A percentile compares a stretch with the other conserved stretches of the same genome.
phyloP scores from a whole-genome alignment of 441 rosid species.

The Erodium texanum region DNA sequence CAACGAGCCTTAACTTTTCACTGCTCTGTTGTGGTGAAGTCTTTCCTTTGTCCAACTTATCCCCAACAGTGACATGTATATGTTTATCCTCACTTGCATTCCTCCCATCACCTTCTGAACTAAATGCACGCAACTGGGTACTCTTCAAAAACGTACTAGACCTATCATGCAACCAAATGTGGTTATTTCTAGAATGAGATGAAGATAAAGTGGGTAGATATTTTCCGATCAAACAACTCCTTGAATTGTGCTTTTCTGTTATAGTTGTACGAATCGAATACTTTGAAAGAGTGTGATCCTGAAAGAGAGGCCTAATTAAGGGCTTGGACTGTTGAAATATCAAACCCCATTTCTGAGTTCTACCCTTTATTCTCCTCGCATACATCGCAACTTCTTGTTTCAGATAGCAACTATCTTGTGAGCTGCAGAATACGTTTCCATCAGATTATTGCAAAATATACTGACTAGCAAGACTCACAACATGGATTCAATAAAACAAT shows the following conservation, averaged over 20 bases:
- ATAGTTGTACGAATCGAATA: not conserved
- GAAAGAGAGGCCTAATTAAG: conserved; percentile 28
- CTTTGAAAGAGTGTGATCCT: conserved; percentile 24
- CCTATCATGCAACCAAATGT: conserved; percentile 20
- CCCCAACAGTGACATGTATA: conserved; percentile 37
- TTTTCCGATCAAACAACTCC: conserved; percentile 32
- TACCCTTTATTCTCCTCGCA: conserved; percentile 42
- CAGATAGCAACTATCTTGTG: conserved; percentile 11
- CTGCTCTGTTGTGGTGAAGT: conserved; percentile 21
- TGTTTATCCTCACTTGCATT: conserved; percentile 63
- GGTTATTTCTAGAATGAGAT: conserved; percentile 19
- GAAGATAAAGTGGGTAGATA: conserved; percentile 27
- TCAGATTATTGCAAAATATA: not conserved
- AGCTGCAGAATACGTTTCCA: conserved; percentile 15
- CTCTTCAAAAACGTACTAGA: conserved; percentile 21
- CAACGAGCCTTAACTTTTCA: conserved; percentile 28
- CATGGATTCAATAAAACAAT: not conserved
- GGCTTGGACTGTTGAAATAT: conserved; percentile 40
- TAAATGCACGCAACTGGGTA: conserved; percentile 44
- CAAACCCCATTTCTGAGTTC: conserved; percentile 50
- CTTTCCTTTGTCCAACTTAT: conserved; percentile 42
- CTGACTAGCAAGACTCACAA: not conserved
- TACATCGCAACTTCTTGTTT: conserved; percentile 46
- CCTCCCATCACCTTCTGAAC: conserved; percentile 79
- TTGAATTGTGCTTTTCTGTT: conserved; percentile 7